Conservation (phyloP, 2,329 filamentous ascomycete genomes). For the Sclerotinia nivalis region DNA sequence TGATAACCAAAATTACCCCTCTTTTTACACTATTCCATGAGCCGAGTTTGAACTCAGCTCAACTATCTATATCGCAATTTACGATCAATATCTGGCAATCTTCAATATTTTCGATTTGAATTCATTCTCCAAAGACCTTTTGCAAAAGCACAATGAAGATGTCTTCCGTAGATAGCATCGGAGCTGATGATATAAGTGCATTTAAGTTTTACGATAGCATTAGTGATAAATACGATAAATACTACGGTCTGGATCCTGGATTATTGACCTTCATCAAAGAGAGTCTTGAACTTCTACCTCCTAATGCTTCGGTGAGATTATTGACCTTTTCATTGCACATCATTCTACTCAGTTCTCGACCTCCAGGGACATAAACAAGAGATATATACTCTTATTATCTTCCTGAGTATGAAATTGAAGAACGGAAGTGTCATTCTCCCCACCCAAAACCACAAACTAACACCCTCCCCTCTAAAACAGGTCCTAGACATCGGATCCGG, state of each 20-base stretch:
- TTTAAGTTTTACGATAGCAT: background rate
- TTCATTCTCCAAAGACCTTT: too few relatives aligned
- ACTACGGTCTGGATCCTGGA: background rate
- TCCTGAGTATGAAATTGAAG: background rate
- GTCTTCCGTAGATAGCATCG: background rate
- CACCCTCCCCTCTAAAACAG: background rate
- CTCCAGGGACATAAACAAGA: background rate
- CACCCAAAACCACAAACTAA: background rate
- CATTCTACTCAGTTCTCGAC: background rate
- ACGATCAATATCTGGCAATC: background rate
- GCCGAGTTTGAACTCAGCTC: background rate
- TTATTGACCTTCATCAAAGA: background rate
- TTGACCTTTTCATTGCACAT: background rate
- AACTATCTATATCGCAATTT: background rate
- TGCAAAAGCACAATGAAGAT: background rate
- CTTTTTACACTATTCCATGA: background rate
- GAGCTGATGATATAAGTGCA: background rate
- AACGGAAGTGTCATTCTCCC: background rate
- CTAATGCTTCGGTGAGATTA: background rate
- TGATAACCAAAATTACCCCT: background rate
- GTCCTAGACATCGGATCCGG: background rate
- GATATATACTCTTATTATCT: background rate
- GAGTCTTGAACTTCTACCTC: background rate
- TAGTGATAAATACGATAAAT: background rate
- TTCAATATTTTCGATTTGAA: background rate